phyloP scores from a whole-genome alignment of 2,329 filamentous ascomycete genomes.

The Alternaria solani region DNA sequence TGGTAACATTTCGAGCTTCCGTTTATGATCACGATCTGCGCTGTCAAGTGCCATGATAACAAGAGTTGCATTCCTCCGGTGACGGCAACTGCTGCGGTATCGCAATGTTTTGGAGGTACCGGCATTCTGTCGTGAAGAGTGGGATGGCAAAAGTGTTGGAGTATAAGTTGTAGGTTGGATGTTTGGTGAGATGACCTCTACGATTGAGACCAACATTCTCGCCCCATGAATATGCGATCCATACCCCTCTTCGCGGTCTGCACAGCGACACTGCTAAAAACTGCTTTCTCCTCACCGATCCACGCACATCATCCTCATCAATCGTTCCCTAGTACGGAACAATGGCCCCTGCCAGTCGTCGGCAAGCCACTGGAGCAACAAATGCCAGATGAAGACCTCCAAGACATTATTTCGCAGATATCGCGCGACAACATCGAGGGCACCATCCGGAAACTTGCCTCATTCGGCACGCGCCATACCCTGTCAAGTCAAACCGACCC shows the following conservation, averaged over 20 bases:
- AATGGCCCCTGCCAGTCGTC: constrained; percentile 50
- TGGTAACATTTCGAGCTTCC: constrained; percentile 31
- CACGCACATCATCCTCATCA: constrained; percentile 20
- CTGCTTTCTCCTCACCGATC: constrained; percentile 20
- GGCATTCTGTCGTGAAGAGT: constrained; percentile 14
- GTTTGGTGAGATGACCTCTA: neutral
- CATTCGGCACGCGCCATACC: constrained; percentile 64
- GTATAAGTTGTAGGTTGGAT: neutral
- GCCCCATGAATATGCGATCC: constrained; percentile 21
- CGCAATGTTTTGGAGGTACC: constrained; percentile 18
- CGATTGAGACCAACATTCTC: neutral
- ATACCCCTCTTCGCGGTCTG: constrained; percentile 12
- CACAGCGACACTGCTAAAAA: constrained; percentile 11
- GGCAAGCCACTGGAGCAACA: constrained; percentile 46
- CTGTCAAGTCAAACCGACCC: constrained; percentile 60
- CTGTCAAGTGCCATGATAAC: constrained; percentile 8
- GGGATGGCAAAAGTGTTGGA: constrained; percentile 13
- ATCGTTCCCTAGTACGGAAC: constrained; percentile 21
- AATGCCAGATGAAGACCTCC: constrained; percentile 49
- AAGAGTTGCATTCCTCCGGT: constrained; percentile 11
- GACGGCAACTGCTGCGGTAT: constrained; percentile 15
- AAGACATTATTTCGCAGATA: constrained; percentile 48
- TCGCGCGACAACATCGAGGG: constrained; percentile 55
- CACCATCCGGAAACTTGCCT: constrained; percentile 60
- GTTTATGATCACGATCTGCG: constrained; percentile 22